A percentile compares a stretch with the other conserved stretches of the same genome.
Conservation (phyloP, 2,329 filamentous ascomycete genomes). For the Dendryphion nanum region DNA sequence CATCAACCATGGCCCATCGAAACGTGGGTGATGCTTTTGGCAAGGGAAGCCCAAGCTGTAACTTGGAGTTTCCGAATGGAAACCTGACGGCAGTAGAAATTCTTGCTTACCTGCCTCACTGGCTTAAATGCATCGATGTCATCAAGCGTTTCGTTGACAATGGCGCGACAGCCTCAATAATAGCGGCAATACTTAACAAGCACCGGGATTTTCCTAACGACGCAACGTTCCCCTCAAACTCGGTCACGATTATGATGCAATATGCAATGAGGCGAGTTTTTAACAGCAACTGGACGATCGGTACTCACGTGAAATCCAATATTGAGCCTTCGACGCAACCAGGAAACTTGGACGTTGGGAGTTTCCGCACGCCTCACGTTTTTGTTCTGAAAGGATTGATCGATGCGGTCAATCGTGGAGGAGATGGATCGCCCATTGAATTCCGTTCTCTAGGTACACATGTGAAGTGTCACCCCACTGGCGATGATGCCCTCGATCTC, state of each 20-base stretch:
- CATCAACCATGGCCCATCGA: not conserved
- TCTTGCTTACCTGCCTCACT: slow-evolving; percentile 10
- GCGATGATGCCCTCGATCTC: slow-evolving; percentile 3
- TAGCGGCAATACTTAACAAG: slow-evolving; percentile 7
- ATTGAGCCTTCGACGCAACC: not conserved
- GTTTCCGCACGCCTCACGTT: slow-evolving; percentile 3
- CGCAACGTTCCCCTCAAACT: not conserved
- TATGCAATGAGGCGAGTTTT: not conserved
- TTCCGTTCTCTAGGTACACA: not conserved
- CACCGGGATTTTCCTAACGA: slow-evolving; percentile 1
- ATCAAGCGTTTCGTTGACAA: slow-evolving; percentile 10
- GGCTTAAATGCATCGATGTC: slow-evolving; percentile 9
- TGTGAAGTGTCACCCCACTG: not conserved
- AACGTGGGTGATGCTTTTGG: slow-evolving; percentile 1
- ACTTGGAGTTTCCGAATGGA: slow-evolving; percentile 5
- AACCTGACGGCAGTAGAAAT: slow-evolving; percentile 12
- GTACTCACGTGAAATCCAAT: not conserved
- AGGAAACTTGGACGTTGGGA: slow-evolving; percentile 1
- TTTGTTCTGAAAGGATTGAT: slow-evolving; percentile 1
- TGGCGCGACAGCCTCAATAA: slow-evolving; percentile 1
- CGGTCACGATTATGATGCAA: slow-evolving; percentile 5
- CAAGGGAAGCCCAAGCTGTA: slow-evolving; percentile 1
- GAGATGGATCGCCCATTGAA: not conserved
- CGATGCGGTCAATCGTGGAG: not conserved
- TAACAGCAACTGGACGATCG: slow-evolving; percentile 2